Evolutionary conservation across 1,284 basidiomycete species (phyloP).

Genomic region (Puccinia hordei): DNA sequence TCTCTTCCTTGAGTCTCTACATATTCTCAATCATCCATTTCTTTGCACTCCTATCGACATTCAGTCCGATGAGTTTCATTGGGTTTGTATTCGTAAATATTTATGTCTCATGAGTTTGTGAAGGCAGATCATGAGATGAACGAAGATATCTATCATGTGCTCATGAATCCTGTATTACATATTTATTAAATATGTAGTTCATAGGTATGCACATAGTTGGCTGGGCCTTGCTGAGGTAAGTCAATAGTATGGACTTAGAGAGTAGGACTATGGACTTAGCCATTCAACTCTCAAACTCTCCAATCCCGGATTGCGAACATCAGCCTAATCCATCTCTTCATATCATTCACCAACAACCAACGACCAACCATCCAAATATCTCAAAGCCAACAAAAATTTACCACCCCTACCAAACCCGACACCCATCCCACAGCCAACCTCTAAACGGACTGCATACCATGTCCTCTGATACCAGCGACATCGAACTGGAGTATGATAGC

Average conservation of each 20-base stretch:
- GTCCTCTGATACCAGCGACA: slow-evolving; percentile 44
- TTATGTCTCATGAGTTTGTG: no score
- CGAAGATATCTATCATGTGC: no score
- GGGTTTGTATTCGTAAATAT: no score
- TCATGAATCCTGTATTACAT: not conserved
- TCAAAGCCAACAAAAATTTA: no score
- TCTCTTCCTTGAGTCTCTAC: no score
- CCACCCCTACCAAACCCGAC: no score
- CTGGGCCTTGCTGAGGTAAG: not conserved
- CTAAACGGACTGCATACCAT: slow-evolving; percentile 6
- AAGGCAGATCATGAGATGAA: no score
- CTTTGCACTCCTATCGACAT: no score
- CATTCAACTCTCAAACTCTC: not conserved
- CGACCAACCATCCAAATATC: not conserved
- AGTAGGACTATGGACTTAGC: not conserved
- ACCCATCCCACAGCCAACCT: not conserved
- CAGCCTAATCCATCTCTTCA: not conserved
- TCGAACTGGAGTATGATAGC: slow-evolving; percentile 47
- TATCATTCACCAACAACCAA: not conserved
- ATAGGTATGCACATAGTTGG: no score
- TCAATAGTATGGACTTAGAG: not conserved
- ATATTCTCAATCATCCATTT: no score
- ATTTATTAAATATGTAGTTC: no score
- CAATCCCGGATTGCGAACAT: not conserved
- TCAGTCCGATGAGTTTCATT: no score